Percentiles rank a stretch among this genome's conserved stretches.
These are phyloP conservation scores for Colletotrichum scovillei DNA, from an alignment of 2,329 filamentous ascomycete genomes.

Conservation along the genomic window DNA sequence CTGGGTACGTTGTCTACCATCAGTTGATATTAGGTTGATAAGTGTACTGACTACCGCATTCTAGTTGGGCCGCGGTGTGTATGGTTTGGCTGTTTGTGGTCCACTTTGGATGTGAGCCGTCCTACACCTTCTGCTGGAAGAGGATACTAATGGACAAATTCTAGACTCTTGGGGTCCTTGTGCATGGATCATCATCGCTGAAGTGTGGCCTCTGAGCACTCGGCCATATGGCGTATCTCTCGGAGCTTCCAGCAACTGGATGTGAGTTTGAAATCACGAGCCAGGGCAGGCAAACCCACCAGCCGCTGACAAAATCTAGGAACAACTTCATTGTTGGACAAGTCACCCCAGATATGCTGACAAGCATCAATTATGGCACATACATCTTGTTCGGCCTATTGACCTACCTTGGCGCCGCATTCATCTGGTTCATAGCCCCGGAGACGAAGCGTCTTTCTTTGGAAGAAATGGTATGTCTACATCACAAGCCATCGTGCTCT, in stretches of 20 bases:
- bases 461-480: conserved; percentile 67
- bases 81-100: conserved; percentile 83
- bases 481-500: background rate
- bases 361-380: conserved; percentile 74
- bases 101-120: conserved; percentile 71
- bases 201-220: conserved; percentile 79
- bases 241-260: conserved; percentile 74
- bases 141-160: background rate
- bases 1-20: conserved; percentile 56
- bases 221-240: conserved; percentile 78
- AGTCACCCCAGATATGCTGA: conserved; percentile 76
- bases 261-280: conserved; percentile 50
- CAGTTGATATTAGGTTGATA: background rate
- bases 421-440: conserved; percentile 73
- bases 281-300: background rate
- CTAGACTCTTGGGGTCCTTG: conserved; percentile 78
- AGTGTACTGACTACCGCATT: background rate
- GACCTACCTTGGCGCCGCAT: conserved; percentile 70
- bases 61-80: conserved; percentile 69
- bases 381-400: conserved; percentile 78
- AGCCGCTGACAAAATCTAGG: conserved; percentile 40
- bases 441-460: conserved; percentile 73
- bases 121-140: conserved; percentile 70
- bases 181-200: conserved; percentile 79
- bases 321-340: conserved; percentile 75